Conservation (phyloP, 106 monocot species). For the Dendrobium chrysotoxum region DNA sequence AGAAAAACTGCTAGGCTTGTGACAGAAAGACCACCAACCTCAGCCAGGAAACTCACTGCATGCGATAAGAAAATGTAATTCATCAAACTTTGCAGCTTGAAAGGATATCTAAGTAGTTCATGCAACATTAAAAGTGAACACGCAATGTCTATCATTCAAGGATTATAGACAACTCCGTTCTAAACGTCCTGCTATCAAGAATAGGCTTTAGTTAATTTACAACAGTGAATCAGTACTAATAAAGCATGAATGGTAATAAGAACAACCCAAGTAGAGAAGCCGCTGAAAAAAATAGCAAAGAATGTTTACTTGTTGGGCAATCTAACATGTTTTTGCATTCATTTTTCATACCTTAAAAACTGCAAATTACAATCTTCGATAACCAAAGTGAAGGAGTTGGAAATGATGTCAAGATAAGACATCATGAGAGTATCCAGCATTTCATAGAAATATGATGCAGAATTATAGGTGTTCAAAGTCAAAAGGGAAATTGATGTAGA, state of each 20-base stretch:
- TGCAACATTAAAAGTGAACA: not conserved
- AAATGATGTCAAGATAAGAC: not conserved
- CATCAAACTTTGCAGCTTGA: not conserved
- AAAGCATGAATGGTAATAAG: not conserved
- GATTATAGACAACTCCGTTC: not conserved
- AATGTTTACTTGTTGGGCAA: not conserved
- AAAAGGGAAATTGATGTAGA: not conserved
- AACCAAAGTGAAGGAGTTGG: not conserved
- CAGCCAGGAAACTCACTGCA: constrained; percentile 88
- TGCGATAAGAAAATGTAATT: not conserved
- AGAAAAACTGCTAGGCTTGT: constrained; percentile 68
- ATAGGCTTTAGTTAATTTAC: not conserved
- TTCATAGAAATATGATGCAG: not conserved
- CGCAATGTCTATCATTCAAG: not conserved
- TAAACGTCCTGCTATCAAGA: not conserved
- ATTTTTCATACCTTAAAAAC: not conserved
- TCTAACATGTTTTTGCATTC: not conserved
- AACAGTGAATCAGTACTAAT: not conserved
- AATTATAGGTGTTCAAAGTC: not conserved
- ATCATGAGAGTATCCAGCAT: not conserved
- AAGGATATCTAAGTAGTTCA: not conserved
- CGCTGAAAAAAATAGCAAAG: not conserved
- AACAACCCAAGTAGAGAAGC: not conserved
- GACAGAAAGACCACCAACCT: constrained; percentile 83
- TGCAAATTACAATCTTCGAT: not conserved